Evolutionary conservation across 2,329 filamentous ascomycete genomes (phyloP).

Genomic region (Colletotrichum gigasporum): DNA sequence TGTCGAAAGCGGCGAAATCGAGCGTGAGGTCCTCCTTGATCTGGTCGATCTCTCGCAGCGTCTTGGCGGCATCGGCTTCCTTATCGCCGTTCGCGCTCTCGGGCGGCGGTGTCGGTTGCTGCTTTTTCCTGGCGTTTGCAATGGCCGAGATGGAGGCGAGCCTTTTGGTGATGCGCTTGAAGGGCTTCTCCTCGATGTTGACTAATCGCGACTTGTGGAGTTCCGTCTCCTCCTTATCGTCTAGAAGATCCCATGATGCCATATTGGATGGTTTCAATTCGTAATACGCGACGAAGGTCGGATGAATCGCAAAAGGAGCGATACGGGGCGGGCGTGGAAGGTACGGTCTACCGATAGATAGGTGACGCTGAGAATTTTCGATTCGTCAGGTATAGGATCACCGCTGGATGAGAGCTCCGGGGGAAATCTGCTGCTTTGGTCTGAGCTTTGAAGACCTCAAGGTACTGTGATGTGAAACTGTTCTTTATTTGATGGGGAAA

Average conservation of each 20-base stretch:
- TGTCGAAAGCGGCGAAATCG: slow-evolving; percentile 90
- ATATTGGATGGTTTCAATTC: slow-evolving; percentile 38
- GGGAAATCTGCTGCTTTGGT: too few species aligned
- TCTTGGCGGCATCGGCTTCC: slow-evolving; percentile 47
- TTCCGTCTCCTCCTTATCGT: slow-evolving; percentile 81
- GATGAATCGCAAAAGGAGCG: too few species aligned
- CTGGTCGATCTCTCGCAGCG: slow-evolving; percentile 67
- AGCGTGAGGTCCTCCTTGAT: slow-evolving; percentile 86
- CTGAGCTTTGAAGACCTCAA: too few species aligned
- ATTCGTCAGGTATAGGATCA: too few species aligned
- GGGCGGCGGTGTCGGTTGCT: slow-evolving; percentile 73
- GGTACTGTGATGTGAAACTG: too few species aligned
- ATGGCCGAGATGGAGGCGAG: slow-evolving; percentile 76
- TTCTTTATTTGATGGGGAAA: too few species aligned
- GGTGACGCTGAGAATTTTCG: too few species aligned
- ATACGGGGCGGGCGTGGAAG: too few species aligned
- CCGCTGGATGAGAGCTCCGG: too few species aligned
- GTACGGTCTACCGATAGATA: too few species aligned
- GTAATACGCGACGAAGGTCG: too few species aligned
- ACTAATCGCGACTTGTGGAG: slow-evolving; percentile 89
- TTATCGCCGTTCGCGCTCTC: slow-evolving; percentile 48
- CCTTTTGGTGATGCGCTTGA: slow-evolving; percentile 86
- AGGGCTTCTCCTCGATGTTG: slow-evolving; percentile 91
- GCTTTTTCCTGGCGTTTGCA: slow-evolving; percentile 60
- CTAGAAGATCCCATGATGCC: slow-evolving; percentile 72